Percentiles rank a stretch among this genome's conserved stretches.
Evolutionary conservation across 257 asterid species (phyloP).

Genomic region (Parsonsia alboflavescens): DNA sequence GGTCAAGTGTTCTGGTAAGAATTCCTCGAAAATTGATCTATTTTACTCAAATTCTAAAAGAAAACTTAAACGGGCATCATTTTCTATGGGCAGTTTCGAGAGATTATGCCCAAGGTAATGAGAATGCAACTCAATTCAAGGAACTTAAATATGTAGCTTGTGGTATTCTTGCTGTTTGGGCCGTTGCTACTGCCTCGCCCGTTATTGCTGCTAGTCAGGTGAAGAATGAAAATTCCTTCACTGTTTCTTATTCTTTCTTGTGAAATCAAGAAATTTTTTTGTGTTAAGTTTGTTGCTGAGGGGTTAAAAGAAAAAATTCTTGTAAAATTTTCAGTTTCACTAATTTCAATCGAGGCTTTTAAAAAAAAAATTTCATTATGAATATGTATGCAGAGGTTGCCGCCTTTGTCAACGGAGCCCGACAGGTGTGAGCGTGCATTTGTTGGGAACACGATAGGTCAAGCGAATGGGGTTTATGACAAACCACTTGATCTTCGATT

Average conservation of each 20-base stretch:
- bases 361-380: background rate
- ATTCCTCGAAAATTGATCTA: background rate
- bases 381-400: constrained; percentile 60
- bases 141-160: constrained; percentile 69
- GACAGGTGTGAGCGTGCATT: constrained; percentile 88
- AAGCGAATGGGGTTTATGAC: constrained; percentile 97
- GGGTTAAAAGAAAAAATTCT: background rate
- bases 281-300: background rate
- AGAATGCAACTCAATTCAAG: constrained; percentile 34
- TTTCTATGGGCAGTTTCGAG: constrained; percentile 34
- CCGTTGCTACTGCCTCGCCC: constrained; percentile 67
- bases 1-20: constrained; percentile 57
- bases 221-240: background rate
- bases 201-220: constrained; percentile 75
- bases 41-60: background rate
- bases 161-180: constrained; percentile 87
- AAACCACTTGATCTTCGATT: constrained; percentile 95
- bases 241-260: background rate
- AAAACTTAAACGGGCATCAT: background rate
- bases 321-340: background rate
- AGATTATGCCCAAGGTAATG: constrained; percentile 28
- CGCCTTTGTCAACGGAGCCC: constrained; percentile 86
- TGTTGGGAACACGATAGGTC: constrained; percentile 89
- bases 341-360: background rate
- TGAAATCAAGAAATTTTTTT: background rate